Evolutionary conservation across 768 basidiomycete species (phyloP).

Genomic region (Rhizopogon vinicolor): DNA sequence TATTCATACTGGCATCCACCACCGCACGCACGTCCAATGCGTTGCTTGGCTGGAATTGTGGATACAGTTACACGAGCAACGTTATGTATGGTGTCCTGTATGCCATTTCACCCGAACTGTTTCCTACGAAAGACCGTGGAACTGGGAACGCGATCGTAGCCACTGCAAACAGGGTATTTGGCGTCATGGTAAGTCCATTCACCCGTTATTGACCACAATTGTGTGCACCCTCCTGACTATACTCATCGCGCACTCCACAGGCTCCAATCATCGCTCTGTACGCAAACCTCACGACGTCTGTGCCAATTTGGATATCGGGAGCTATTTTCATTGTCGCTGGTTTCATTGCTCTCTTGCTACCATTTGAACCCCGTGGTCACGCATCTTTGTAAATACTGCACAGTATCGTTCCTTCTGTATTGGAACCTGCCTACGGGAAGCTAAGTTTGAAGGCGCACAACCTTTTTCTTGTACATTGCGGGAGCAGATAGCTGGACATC

Average conservation of each 20-base stretch:
- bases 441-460: too few species aligned
- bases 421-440: too few species aligned
- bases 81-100: constrained; percentile 51
- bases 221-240: neutral
- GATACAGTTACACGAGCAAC: constrained; percentile 52
- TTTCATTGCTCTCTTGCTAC: constrained; percentile 43
- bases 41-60: constrained; percentile 56
- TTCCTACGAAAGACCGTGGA: constrained; percentile 50
- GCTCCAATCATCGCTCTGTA: constrained; percentile 49
- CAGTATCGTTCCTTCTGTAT: neutral
- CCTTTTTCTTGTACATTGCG: too few species aligned
- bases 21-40: constrained; percentile 49
- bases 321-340: constrained; percentile 49
- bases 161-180: constrained; percentile 51
- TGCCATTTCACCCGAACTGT: constrained; percentile 43
- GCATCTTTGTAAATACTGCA: constrained; percentile 36
- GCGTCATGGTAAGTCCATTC: constrained; percentile 46
- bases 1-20: constrained; percentile 54
- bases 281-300: constrained; percentile 40
- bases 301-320: constrained; percentile 52
- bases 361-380: constrained; percentile 54
- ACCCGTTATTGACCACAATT: constrained; percentile 2
- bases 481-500: too few species aligned
- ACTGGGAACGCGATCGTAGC: constrained; percentile 54
- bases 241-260: constrained; percentile 14